Evolutionary conservation across 805 yeast species (phyloP), one percentile per base, ranked within the genome.

Genomic region (Wilhelminamyces savonicus): DNA sequence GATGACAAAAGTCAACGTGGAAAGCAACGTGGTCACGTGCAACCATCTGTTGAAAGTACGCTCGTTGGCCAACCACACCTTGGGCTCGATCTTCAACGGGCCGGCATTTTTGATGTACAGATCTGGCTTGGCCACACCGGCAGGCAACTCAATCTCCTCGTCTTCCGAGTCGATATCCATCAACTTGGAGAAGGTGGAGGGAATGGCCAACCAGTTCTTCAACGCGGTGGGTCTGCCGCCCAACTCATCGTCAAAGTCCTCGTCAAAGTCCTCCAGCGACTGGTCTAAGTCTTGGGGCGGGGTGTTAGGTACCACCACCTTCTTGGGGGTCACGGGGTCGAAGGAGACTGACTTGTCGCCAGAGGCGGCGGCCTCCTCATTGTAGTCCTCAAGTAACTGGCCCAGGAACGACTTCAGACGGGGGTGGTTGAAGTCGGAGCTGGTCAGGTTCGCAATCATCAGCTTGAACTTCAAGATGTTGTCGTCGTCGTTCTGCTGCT

Each of bases 21-120:
- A 78, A 43, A 92, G 69, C 51, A 92, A 64, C 0, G 94, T 76
- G 10, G 94, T 82, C 14, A 90, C 90, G 40, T 82, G 87, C 41
- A 92, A 67, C 98, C 98, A 92, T 57, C 94, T 75, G 66, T 85
- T 81, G 63, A 88, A 90, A 3, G 98, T 92, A 56, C 98, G 81
- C 63, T 92, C 98, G 52, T 92, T 92, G 17, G 98, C 98, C 40
- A 92, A 69, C 97, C 97, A 92, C 10, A 92, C 98, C 52, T 92
- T 92, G 18, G 97, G 94, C 63, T 92, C 98, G 35, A 92, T 88
- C 58, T 83, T 87, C 32, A 87, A 75, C 2, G 96, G 92, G 6
- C 96, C 95, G 16, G 88, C 79, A 54, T 87, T 87, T 50, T 88
- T 83, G 45, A 90, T 69, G 59, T 83, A 74, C 19, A 69, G 64